Evolutionary conservation across 768 basidiomycete species (phyloP).

Genomic region (Termitomyces sp.): DNA sequence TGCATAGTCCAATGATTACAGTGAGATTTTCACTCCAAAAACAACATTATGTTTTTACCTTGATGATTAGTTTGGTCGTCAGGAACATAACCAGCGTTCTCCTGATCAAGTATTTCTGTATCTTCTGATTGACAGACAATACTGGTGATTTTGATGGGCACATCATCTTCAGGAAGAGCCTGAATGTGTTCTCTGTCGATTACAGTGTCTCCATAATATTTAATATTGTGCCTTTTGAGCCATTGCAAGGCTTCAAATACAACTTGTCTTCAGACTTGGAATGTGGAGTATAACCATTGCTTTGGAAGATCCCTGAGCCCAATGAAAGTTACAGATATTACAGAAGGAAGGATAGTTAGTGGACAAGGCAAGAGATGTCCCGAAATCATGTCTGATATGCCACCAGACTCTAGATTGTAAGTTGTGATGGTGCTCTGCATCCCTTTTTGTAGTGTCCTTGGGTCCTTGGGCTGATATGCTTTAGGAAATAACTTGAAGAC

Average conservation of each 20-base stretch:
- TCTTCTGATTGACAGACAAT: background rate
- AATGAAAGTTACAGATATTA: conserved; percentile 33
- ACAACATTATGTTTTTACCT: too few species aligned
- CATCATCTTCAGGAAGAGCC: background rate
- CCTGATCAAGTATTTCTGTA: conserved; percentile 5
- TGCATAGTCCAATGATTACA: too few species aligned
- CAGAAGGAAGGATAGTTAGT: conserved; percentile 22
- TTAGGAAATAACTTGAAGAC: conserved; percentile 33
- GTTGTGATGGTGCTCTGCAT: conserved; percentile 33
- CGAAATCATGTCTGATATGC: conserved; percentile 26
- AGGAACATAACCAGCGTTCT: conserved; percentile 32
- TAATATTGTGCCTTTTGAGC: conserved; percentile 31
- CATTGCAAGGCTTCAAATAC: conserved; percentile 30
- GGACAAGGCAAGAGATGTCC: conserved; percentile 32
- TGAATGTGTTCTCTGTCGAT: background rate
- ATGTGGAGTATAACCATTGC: conserved; percentile 18
- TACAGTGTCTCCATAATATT: conserved; percentile 25
- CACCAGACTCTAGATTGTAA: conserved; percentile 23
- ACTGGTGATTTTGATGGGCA: conserved; percentile 14
- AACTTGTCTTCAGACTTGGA: conserved; percentile 25
- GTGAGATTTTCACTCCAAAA: too few species aligned
- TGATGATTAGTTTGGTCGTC: conserved; percentile 17
- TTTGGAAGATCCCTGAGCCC: conserved; percentile 17
- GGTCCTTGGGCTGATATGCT: background rate
- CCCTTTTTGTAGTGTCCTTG: conserved; percentile 17